A percentile compares a stretch with the other conserved stretches of the same genome.
These are phyloP conservation scores for Coniella vitis DNA, from an alignment of 2,329 filamentous ascomycete species.

Conservation along the genomic window DNA sequence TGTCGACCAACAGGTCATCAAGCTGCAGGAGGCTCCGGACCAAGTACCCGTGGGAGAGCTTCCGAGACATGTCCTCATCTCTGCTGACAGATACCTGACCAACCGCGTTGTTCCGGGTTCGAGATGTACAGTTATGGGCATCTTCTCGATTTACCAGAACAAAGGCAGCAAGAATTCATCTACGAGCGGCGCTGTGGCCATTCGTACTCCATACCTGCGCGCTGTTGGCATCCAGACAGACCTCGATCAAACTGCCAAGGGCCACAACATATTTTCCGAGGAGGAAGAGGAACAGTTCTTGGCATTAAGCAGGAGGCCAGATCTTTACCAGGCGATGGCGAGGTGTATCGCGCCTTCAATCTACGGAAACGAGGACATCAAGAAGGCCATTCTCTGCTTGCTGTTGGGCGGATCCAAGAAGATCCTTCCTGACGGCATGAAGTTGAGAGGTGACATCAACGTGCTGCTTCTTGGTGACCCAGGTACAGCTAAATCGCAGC, in stretches of 20 bases:
- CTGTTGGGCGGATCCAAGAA: conserved; percentile 95
- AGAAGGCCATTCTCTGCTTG: conserved; percentile 92
- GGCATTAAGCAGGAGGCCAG: conserved; percentile 82
- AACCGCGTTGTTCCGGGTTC: conserved; percentile 95
- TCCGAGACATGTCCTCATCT: conserved; percentile 88
- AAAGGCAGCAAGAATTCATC: conserved; percentile 75
- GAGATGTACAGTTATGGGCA: conserved; percentile 89
- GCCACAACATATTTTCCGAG: conserved; percentile 76
- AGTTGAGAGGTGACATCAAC: conserved; percentile 94
- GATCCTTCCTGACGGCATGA: conserved; percentile 96
- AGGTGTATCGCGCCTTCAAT: conserved; percentile 95
- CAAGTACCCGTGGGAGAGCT: conserved; percentile 96
- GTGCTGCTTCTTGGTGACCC: conserved; percentile 94
- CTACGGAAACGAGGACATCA: conserved; percentile 93
- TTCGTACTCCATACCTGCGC: conserved; percentile 88
- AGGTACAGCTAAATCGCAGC: conserved; percentile 94
- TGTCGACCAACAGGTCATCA: conserved; percentile 96
- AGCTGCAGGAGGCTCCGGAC: conserved; percentile 94
- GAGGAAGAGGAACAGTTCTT: conserved; percentile 96
- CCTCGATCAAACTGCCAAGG: conserved; percentile 81
- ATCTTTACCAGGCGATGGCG: conserved; percentile 87
- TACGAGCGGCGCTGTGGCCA: conserved; percentile 77
- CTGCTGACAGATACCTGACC: conserved; percentile 90
- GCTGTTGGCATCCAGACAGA: conserved; percentile 90
- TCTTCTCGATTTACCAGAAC: conserved; percentile 96